Evolutionary conservation across 139 green algal genomes (phyloP).

Genomic region (Chlorella sp.): DNA sequence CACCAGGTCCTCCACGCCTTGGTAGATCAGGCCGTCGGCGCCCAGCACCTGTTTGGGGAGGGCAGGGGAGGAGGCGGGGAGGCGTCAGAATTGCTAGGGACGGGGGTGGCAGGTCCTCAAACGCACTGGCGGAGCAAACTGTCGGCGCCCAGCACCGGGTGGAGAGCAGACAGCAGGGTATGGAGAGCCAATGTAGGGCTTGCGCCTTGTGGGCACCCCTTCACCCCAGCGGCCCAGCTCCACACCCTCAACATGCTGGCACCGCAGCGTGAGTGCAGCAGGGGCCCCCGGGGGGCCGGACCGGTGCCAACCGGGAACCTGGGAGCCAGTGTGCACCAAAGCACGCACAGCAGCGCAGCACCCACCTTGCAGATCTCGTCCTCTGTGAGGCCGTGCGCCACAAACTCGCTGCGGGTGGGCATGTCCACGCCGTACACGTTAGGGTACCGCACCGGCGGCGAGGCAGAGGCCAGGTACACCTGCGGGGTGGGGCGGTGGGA

Average conservation of each 20-base stretch:
- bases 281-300: no score
- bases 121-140: no score
- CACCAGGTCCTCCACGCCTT: conserved; percentile 85
- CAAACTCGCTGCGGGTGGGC: conserved; percentile 93
- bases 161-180: no score
- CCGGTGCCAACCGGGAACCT: no score
- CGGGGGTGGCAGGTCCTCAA: no score
- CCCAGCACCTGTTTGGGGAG: conserved; percentile 59
- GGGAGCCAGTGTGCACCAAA: no score
- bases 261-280: no score
- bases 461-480: conserved; percentile 96
- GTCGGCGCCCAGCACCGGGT: no score
- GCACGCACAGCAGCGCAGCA: not conserved
- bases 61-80: not conserved
- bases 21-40: conserved; percentile 95
- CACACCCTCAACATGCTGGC: no score
- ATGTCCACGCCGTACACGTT: conserved; percentile 99
- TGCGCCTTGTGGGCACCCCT: no score
- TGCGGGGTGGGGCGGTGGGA: not conserved
- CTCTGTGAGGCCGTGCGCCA: conserved; percentile 83
- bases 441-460: conserved; percentile 91
- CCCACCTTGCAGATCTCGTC: conserved; percentile 69
- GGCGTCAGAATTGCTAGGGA: not conserved
- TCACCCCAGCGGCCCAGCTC: no score
- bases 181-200: no score